Conservation (phyloP, 2,329 filamentous ascomycete species). For the Plenodomus lindquistii region DNA sequence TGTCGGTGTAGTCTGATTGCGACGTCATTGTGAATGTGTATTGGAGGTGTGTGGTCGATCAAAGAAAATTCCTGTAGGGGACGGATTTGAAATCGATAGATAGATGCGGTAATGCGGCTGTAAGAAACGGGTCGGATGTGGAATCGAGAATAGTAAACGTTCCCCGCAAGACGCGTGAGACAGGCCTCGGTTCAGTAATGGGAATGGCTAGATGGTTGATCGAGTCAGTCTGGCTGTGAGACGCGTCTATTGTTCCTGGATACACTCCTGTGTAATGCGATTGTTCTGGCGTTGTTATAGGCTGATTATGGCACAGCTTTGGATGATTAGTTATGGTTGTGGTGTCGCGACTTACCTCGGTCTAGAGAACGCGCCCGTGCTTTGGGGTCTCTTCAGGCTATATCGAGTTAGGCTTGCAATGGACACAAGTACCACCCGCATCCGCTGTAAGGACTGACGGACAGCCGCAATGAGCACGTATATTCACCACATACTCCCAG, state of each 20-base stretch:
- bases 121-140: neutral
- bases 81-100: neutral
- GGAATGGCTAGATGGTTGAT: neutral
- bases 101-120: too few species aligned
- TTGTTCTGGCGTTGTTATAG: neutral
- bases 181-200: constrained; percentile 17
- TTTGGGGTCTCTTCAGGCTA: too few species aligned
- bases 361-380: neutral
- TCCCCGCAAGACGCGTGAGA: constrained; percentile 11
- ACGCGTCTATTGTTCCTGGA: neutral
- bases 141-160: constrained; percentile 11
- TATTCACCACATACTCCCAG: too few species aligned
- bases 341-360: constrained; percentile 16
- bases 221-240: neutral
- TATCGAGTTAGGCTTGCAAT: too few species aligned
- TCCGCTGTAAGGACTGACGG: too few species aligned
- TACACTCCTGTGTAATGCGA: neutral
- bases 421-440: too few species aligned
- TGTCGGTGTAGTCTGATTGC: constrained; percentile 43
- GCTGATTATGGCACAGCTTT: neutral
- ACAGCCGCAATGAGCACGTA: too few species aligned
- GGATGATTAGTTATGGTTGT: neutral
- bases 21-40: constrained; percentile 36
- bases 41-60: neutral
- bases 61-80: too few species aligned